Base-by-base conservation (phyloP, 1,284 basidiomycete species). In the Leccinum proliferum region DNA sequence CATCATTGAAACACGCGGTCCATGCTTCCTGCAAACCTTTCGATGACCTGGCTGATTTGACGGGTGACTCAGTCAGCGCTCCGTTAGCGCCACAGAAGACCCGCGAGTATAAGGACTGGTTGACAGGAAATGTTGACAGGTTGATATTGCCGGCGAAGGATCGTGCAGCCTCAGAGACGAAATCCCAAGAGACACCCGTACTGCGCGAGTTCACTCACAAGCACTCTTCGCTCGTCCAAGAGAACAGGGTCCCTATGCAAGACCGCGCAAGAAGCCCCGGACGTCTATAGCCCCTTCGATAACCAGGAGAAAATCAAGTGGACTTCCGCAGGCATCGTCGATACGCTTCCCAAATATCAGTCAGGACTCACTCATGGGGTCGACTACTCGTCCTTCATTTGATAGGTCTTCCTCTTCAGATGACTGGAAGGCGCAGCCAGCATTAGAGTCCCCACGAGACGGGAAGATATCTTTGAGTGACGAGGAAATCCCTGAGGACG, bases 171-270 rank as follows among this genome's bases (percentile, higher is more conserved):
- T 52, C 64, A 35, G 63, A 69, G 18, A 52, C 53, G 35, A 62
- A 73, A 18, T 53, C 39, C 52, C 62, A 70, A 52, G 69, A 71
- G 53, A 68, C 77, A 58, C 82, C 86, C 4, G 76, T 87, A 21
- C 71, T 89, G 58, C 83, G 88, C 59, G 81, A 87, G 29, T 87
- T 87, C 34, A 87, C 87, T 14, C 84, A 85, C 70, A 90, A 89
- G 73, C 83, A 86, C 21, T 83, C 87, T 35, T 89, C 88, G 3
- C 80, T 82, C 60, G 81, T 89, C 58, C 81, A 86, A 69, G 79
- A 78, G 60, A 83, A 78, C 64, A 77, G 78, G 41, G 69, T 83
- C 39, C 72, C 73, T 48, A 73, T 84, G 32, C 75, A 74, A 60
- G n/a, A 72, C 72, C 48, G 75, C 80, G 14, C 82, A 83, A 56